Evolutionary conservation across 2,329 filamentous ascomycete species (phyloP), one percentile per base, ranked within the genome.

Genomic region (Sarocladium strictum): DNA sequence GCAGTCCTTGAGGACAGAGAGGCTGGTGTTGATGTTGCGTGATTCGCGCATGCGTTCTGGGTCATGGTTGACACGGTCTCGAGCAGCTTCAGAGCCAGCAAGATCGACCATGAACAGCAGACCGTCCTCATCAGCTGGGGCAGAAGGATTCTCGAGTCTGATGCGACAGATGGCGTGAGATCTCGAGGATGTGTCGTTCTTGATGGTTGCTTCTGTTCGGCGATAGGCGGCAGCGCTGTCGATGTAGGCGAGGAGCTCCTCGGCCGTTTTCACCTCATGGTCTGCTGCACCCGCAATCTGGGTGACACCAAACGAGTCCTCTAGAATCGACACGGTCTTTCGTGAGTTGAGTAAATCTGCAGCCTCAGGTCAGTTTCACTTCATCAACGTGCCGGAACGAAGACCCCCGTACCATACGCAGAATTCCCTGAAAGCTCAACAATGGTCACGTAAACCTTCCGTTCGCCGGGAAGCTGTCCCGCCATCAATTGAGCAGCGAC

Each of bases 1-100:
- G 55, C 76, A 80, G 58, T 79, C 77, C 56, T 80, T 79, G 2
- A 80, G 67, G 0, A 74, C 69, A 0, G 75, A 77, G 0, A 79
- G 67, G 56, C 74, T 77, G 9, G 64, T 68, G 59, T 78, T 78
- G 64, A 78, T 78, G 60, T 77, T 71, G 12, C 68, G 65, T 3
- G 73, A 68, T 59, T 78, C 76, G 37, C 69, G 69, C 67, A 77
- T 75, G 6, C 75, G 72, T 26, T 72, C 69, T 1, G 69, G 62
- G 2, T 66, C 67, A 59, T 78, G 74, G 3, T 58, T 58, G 0
- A 62, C 61, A 1, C 69, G 61, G 58, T 78, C 75, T 9, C 74
- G 71, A 1, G 75, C 74, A 1, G 67, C 69, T 57, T 80, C 77
- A 7, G 75, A 78, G 1, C 76, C 76, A 0, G 76, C 75, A 1